A percentile compares a stretch with the other conserved stretches of the same genome.
phyloP scores from a whole-genome alignment of 2,329 filamentous ascomycete species.

The Amauroascus niger region DNA sequence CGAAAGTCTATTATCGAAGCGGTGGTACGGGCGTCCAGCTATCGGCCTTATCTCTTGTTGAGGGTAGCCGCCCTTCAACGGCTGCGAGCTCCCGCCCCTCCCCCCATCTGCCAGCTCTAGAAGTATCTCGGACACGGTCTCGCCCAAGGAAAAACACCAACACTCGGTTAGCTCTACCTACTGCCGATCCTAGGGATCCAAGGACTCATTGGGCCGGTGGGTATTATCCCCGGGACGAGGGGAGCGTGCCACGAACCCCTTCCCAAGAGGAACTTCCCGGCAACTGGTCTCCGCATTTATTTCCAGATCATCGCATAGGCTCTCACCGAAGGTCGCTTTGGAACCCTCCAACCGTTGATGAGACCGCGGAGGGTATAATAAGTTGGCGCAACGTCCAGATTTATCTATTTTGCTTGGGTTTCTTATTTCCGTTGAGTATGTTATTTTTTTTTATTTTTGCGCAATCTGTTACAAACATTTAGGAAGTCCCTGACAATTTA shows the following conservation, averaged over 20 bases:
- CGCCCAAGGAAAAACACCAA: conserved; percentile 20
- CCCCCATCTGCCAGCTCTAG: conserved; percentile 21
- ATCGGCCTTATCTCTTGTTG: conserved; percentile 35
- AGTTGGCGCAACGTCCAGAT: conserved; percentile 65
- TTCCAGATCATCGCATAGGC: conserved; percentile 51
- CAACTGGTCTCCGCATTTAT: conserved; percentile 65
- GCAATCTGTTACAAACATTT: conserved; percentile 16
- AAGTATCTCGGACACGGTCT: conserved; percentile 25
- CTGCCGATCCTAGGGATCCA: conserved; percentile 32
- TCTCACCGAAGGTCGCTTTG: conserved; percentile 51
- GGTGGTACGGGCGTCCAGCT: conserved; percentile 46
- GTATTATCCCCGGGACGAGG: not conserved
- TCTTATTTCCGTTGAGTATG: conserved; percentile 64
- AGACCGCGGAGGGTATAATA: conserved; percentile 52
- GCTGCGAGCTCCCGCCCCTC: conserved; percentile 24
- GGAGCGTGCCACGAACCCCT: conserved; percentile 16
- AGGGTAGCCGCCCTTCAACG: conserved; percentile 28
- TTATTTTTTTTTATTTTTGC: conserved; percentile 12
- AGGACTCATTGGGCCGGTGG: conserved; percentile 35
- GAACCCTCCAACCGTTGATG: conserved; percentile 62
- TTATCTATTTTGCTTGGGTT: conserved; percentile 64
- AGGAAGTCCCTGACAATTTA: not conserved
- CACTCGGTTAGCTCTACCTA: conserved; percentile 14
- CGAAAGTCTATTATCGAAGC: conserved; percentile 60
- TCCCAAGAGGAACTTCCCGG: conserved; percentile 43